Evolutionary conservation across 345 rosid genomes (phyloP).

Genomic region (Populus simonii): DNA sequence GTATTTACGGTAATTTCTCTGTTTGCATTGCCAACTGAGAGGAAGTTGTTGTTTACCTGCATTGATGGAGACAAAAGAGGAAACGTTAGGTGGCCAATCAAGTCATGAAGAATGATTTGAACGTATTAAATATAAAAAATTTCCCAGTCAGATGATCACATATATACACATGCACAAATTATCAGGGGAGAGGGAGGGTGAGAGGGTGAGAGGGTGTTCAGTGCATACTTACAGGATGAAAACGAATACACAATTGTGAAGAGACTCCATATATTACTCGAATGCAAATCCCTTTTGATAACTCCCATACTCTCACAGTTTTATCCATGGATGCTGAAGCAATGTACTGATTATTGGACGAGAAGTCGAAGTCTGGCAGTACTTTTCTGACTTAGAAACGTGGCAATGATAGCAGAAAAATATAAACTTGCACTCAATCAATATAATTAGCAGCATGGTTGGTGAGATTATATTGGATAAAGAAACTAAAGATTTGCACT

Average conservation of each 20-base stretch:
- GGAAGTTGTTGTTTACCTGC: slow-evolving; percentile 97
- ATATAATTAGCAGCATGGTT: background rate
- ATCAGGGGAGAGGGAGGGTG: no score
- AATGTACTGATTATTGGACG: slow-evolving; percentile 94
- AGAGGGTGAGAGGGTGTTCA: no score
- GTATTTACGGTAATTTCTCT: slow-evolving; percentile 78
- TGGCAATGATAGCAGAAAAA: slow-evolving; percentile 9
- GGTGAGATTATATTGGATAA: background rate
- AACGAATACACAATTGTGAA: slow-evolving; percentile 82
- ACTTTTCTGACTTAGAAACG: slow-evolving; percentile 18
- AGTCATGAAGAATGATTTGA: background rate
- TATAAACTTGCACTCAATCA: background rate
- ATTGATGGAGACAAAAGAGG: slow-evolving; percentile 17
- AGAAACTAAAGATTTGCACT: background rate
- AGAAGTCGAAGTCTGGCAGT: slow-evolving; percentile 88
- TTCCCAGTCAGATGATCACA: background rate
- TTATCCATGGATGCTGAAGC: slow-evolving; percentile 93
- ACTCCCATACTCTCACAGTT: slow-evolving; percentile 97
- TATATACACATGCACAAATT: background rate
- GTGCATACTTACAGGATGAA: slow-evolving; percentile 78
- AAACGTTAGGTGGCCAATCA: background rate
- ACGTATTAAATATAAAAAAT: no score
- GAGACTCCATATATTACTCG: slow-evolving; percentile 92
- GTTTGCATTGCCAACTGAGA: slow-evolving; percentile 86
- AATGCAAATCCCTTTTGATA: slow-evolving; percentile 83